phyloP scores from a whole-genome alignment of 352 stramenopile genomes.

The Phytophthora constricta region DNA sequence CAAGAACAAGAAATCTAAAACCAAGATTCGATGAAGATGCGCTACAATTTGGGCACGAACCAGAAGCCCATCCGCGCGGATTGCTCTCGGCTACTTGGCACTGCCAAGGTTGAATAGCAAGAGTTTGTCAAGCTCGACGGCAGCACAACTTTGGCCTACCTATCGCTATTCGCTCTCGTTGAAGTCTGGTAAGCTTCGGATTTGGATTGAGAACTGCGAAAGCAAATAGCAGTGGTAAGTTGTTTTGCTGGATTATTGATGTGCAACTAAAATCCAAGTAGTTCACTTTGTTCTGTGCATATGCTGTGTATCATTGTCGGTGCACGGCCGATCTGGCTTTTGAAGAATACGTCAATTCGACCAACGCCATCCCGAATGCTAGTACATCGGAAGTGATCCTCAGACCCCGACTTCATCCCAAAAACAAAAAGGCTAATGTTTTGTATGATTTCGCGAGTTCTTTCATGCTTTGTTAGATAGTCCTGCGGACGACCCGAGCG shows the following conservation, averaged over 20 bases:
- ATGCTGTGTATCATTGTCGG: neutral
- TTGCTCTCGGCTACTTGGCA: conserved; percentile 71
- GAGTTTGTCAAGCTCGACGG: conserved; percentile 8
- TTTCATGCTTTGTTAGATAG: neutral
- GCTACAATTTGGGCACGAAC: conserved; percentile 13
- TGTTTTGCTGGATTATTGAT: too few relatives aligned
- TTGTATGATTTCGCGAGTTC: neutral
- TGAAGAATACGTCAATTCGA: neutral
- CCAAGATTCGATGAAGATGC: conserved; percentile 21
- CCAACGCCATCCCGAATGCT: neutral
- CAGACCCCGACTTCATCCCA: too few relatives aligned
- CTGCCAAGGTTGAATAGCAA: too few relatives aligned
- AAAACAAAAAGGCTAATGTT: neutral
- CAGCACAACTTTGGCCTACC: conserved; percentile 2
- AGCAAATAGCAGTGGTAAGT: conserved; percentile 9
- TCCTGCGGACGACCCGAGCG: neutral
- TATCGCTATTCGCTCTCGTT: neutral
- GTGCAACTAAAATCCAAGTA: neutral
- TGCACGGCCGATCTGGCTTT: neutral
- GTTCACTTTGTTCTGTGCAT: neutral
- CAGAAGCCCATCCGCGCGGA: conserved; percentile 34
- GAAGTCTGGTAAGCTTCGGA: neutral
- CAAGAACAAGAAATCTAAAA: conserved; percentile 14
- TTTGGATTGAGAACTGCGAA: neutral
- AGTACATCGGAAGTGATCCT: neutral